A percentile compares a stretch with the other conserved stretches of the same genome.
Evolutionary conservation across 2,329 filamentous ascomycete species (phyloP).

Genomic region (Scolecobasidium constrictum): DNA sequence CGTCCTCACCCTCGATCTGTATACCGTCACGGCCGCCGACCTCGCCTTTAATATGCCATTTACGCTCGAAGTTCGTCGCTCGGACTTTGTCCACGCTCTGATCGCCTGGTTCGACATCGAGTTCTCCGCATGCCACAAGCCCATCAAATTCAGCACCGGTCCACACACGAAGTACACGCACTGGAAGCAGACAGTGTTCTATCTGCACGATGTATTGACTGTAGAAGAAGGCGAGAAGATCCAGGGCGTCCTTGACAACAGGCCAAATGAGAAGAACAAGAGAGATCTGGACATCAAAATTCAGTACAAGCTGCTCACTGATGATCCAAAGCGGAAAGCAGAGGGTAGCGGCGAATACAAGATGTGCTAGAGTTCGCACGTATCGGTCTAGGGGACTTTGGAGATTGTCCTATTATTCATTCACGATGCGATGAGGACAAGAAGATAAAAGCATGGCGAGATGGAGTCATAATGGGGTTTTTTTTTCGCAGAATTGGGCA

Average conservation of each 20-base stretch:
- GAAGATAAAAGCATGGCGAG: too few species aligned
- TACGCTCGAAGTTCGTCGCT: constrained; percentile 64
- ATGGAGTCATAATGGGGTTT: too few species aligned
- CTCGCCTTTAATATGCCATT: constrained; percentile 76
- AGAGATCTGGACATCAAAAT: constrained; percentile 89
- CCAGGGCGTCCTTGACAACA: constrained; percentile 62
- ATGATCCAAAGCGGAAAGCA: constrained; percentile 58
- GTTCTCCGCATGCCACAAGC: constrained; percentile 96
- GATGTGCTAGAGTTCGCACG: constrained; percentile 33
- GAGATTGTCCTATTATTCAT: too few species aligned
- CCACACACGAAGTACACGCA: constrained; percentile 99
- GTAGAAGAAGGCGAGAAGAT: constrained; percentile 81
- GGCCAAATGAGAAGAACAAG: constrained; percentile 87
- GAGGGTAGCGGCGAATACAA: constrained; percentile 70
- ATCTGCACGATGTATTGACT: constrained; percentile 84
- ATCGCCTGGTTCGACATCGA: constrained; percentile 99
- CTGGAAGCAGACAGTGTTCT: constrained; percentile 99
- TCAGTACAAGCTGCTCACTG: constrained; percentile 67
- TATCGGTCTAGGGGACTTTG: too few species aligned
- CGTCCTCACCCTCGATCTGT: constrained; percentile 83
- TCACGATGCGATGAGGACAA: too few species aligned
- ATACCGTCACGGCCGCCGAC: constrained; percentile 75
- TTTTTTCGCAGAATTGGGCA: too few species aligned
- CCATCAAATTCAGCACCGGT: constrained; percentile 90
- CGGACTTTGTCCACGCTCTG: constrained; percentile 91